These are phyloP conservation scores for Rhodosporidiobolus odoratus DNA, from an alignment of 768 basidiomycete genomes.

Conservation along the genomic window DNA sequence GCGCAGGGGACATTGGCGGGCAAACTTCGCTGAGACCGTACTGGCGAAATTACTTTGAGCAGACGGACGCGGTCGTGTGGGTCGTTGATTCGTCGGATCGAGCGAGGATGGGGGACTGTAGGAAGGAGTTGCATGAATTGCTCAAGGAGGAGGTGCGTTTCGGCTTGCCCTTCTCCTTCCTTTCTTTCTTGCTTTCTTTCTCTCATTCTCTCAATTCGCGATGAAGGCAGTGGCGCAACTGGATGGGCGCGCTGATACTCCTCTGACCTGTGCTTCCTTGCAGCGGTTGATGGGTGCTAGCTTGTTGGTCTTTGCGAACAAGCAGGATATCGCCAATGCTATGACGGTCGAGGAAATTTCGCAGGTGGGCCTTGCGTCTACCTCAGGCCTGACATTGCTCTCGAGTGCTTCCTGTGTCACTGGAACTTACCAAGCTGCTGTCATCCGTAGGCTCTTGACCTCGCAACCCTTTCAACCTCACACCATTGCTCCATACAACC, in stretches of 20 bases:
- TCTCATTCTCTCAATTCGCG: neutral
- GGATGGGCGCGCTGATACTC: no score
- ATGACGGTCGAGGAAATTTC: slow-evolving; percentile 76
- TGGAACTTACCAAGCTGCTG: no score
- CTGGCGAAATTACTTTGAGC: slow-evolving; percentile 99
- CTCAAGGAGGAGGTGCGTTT: slow-evolving; percentile 80
- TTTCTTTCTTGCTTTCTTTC: neutral
- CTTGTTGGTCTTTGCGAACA: slow-evolving; percentile 92
- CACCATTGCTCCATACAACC: slow-evolving; percentile 32
- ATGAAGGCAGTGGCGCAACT: no score
- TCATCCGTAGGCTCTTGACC: slow-evolving; percentile 20
- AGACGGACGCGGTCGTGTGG: slow-evolving; percentile 97
- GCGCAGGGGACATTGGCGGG: slow-evolving; percentile 95
- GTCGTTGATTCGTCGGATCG: slow-evolving; percentile 94
- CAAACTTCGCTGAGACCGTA: slow-evolving; percentile 93
- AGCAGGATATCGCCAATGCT: slow-evolving; percentile 87
- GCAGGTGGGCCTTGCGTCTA: slow-evolving; percentile 55
- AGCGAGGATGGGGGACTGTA: slow-evolving; percentile 83
- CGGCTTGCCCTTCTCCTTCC: neutral
- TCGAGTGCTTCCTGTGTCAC: no score
- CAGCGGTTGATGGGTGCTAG: slow-evolving; percentile 86
- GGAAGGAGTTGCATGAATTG: slow-evolving; percentile 73
- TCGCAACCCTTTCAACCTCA: slow-evolving; percentile 9
- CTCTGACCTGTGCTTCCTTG: neutral
- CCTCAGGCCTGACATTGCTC: no score